Evolutionary conservation across 225 moss, liverwort and hornwort species (phyloP), one percentile per base, ranked within the genome.

Genomic region (Bryoerythrophyllum caledonicum): DNA sequence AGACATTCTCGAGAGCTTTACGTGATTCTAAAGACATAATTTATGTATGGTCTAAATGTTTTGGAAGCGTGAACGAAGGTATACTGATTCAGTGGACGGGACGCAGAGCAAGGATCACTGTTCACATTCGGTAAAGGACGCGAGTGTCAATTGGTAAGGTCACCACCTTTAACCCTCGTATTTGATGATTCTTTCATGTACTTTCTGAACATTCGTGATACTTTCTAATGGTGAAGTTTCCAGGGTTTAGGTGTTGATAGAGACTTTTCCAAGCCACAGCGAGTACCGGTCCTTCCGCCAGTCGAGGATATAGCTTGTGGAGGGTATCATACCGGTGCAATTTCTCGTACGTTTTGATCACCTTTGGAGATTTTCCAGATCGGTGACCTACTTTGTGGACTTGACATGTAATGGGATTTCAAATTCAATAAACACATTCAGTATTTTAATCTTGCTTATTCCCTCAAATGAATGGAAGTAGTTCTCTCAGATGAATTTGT

Each of bases 41-140:
- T 37, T 13, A 17, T 40, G 3, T 7, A 17, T 76, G 48, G 8
- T 73, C 24, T 40, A 24, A 7, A 24, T 48, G 55, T 30, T 38
- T 17, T 13, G 15, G 14, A 24, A 49, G n/a, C 27, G 60, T 52
- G 9, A 69, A 61, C 12, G 49, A 72, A 52, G 65, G 43, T 32
- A 43, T 44, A 51, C 14, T 78, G 74, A 56, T 61, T 21, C 19
- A 75, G 34, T 64, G 76, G 69, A 79, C 74, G 48, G 72, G 59
- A 38, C 68, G 68, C 92, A 92, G 93, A 93, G 64, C 84, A 88
- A 67, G 97, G 97, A 32, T 85, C 86, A 32, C 59, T 99, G 2
- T 89, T 83, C 81, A 92, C 86, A 1, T 99, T 99, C 41, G 97
- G 97, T 57, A 92, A 91, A 78, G 95, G 97, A 28, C 86, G 95